phyloP scores from a whole-genome alignment of 345 rosid genomes.

The Heritiera fomes region DNA sequence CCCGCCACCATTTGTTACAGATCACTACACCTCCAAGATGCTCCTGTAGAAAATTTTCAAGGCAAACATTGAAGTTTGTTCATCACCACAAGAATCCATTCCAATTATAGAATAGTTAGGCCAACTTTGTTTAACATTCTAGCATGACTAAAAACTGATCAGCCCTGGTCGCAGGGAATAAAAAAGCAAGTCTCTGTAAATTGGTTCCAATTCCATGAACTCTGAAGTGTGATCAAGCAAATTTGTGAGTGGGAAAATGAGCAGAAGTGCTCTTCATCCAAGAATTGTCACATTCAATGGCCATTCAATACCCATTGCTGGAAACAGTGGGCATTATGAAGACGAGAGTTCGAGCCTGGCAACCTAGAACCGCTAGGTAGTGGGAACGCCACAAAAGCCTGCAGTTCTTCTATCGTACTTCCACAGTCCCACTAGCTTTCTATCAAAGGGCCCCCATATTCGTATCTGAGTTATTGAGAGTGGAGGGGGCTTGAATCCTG shows the following conservation, averaged over 20 bases:
- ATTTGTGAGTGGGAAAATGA: not conserved
- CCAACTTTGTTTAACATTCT: not conserved
- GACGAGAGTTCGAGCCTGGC: not conserved
- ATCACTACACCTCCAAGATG: not conserved
- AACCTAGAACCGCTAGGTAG: not conserved
- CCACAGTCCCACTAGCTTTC: not conserved
- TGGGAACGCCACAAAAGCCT: not conserved
- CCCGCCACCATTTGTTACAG: not conserved
- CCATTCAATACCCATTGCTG: not conserved
- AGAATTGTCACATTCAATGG: not conserved
- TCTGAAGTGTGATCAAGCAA: not conserved
- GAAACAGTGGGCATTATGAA: not conserved
- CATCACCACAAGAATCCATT: not conserved
- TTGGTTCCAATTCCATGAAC: not conserved
- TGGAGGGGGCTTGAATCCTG: constrained; percentile 5
- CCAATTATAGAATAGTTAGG: constrained; percentile 2
- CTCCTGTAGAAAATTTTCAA: not conserved
- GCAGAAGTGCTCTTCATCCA: not conserved
- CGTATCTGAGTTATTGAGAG: constrained; percentile 4
- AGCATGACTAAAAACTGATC: not conserved
- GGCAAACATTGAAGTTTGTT: not conserved
- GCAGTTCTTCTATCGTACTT: not conserved
- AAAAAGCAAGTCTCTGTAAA: not conserved
- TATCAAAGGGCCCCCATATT: constrained; percentile 1
- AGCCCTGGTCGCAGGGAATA: not conserved